Evolutionary conservation across 2,329 filamentous ascomycete genomes (phyloP), one percentile per base, ranked within the genome.

Genomic region (Dryadomyces quercivorus): DNA sequence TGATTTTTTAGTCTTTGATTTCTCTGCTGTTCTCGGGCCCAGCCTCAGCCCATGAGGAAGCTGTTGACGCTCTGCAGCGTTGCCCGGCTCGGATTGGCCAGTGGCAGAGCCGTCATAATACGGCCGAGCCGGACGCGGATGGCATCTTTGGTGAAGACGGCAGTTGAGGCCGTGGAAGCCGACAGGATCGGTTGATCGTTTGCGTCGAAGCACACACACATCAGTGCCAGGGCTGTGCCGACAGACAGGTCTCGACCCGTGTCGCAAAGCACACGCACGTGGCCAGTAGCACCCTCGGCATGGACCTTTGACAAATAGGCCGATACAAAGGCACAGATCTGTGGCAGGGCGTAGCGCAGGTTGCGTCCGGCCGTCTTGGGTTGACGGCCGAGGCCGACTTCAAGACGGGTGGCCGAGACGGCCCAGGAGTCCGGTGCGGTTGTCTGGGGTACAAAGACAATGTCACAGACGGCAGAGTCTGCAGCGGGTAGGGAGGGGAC

Each of bases 31-130:
- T 36, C 34, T 36, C 34, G n/a, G n/a, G n/a, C n/a, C n/a, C n/a
- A n/a, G n/a, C 64, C 63, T 67, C 70, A 73, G 55, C 76, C 76
- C 82, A 97, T 92, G 52, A 97, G 70, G 63, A 88, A 95, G 54
- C 87, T 87, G 68, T 97, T 96, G 5, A 97, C 85, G 61, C 88
- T 92, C 68, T 96, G 91, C 42, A 97, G 71, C 0, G 91, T 96
- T 21, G 87, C 78, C 40, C 93, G 76, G 58, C 84, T 91, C 0
- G 92, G 91, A 64, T 94, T 95, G 2, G 85, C 86, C 60, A 86
- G 82, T 1, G 90, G 85, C 64, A 85, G 84, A 0, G 80, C 81
- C 5, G 83, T 85, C 67, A 92, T 88, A 61, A 97, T 87, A 74
- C 84, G 86, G n/a, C 86, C 85, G 36, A 97, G 74, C 52, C 84